These are phyloP conservation scores for Trichoderma koningii DNA, from an alignment of 2,329 filamentous ascomycete species.

Conservation along the genomic window DNA sequence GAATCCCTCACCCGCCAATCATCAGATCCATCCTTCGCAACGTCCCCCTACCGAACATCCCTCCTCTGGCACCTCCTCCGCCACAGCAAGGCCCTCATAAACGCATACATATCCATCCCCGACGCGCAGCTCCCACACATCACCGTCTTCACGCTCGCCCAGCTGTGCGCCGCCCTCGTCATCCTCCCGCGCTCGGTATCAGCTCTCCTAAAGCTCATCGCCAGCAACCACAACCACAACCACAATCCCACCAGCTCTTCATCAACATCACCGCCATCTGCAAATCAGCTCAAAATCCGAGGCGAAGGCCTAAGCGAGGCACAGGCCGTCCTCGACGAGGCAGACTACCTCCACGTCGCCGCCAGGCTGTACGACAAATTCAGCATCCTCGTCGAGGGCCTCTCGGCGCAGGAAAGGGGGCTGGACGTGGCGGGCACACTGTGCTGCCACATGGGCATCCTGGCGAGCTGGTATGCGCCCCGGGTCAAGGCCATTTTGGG, in stretches of 20 bases:
- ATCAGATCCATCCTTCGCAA: not conserved
- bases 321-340: conserved; percentile 20
- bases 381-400: conserved; percentile 6
- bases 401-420: conserved; percentile 3
- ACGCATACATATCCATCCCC: conserved; percentile 15
- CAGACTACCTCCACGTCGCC: conserved; percentile 17
- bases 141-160: conserved; percentile 19
- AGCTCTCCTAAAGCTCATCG: conserved; percentile 12
- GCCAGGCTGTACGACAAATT: conserved; percentile 22
- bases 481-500: conserved; percentile 6
- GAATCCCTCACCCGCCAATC: not conserved
- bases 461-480: conserved; percentile 18
- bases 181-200: conserved; percentile 21
- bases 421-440: conserved; percentile 9
- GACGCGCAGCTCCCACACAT: conserved; percentile 15
- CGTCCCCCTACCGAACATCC: conserved; percentile 2
- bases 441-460: conserved; percentile 15
- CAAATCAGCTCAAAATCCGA: not conserved
- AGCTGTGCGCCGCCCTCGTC: conserved; percentile 15
- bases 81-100: conserved; percentile 18
- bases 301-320: conserved; percentile 15
- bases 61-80: conserved; percentile 26
- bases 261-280: too few species aligned
- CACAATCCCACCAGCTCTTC: too few species aligned
- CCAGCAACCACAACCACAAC: not conserved